Base-by-base conservation (phyloP, 2,329 filamentous ascomycete genomes). In the Purpureocillium lavendulum region DNA sequence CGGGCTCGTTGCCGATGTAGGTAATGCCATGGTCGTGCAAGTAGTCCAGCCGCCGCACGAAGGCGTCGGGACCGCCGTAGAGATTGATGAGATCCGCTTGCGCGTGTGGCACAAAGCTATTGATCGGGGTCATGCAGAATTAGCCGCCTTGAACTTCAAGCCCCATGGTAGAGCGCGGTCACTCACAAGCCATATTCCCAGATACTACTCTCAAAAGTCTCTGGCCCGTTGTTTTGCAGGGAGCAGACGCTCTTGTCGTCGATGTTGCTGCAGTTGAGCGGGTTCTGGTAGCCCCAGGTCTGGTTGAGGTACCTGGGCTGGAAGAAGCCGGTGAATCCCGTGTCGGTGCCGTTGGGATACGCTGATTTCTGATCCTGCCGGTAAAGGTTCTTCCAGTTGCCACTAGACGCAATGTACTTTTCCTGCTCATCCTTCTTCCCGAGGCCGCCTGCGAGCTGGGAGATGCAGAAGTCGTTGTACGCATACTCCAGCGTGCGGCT, bases 401-500 rank as follows among this genome's bases (percentile, higher is more conserved):
- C 64, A 38, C 78, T 75, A 1, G 77, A 72, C 1, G 57, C 56
- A 1, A 73, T 52, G 43, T 86, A 87, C 51, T 73, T 80, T 37
- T 73, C 65, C 17, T 69, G 64, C 36, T 84, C 82, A 0, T 54
- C 59, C 3, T 64, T 62, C 11, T 73, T 67, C 2, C 74, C 75
- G 30, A 84, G 55, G 0, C 61, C 66, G 9, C 67, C 66, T 1
- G 82, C 81, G 40, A 87, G 73, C 35, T 77, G 66, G 1, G 77
- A 67, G 40, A 85, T 79, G 46, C 75, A 78, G 50, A 77, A 89
- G 60, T 88, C 84, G 46, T 88, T 78, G 58, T 88, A 88, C 7
- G 80, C 76, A 54, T 89, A 89, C 55, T 88, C 84, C 1, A 88
- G 72, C 0, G 83, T 87, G 7, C 84, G 70, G 2, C 80, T 86